Evolutionary conservation across 176 grass and related monocot species (phyloP).

Genomic region (Dendrocalamus sinicus): DNA sequence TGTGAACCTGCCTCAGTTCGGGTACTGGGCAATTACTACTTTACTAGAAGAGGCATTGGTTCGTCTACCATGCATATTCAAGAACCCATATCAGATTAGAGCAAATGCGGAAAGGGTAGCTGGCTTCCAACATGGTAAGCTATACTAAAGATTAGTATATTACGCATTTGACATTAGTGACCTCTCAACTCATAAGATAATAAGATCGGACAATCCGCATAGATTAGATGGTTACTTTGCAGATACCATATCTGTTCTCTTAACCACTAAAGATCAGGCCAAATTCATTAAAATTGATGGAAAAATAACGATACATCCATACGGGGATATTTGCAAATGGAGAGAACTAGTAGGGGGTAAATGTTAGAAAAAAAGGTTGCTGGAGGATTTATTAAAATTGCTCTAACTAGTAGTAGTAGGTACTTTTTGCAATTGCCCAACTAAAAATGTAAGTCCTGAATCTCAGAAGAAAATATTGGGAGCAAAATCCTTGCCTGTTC

Average conservation of each 20-base stretch:
- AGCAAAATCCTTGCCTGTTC: constrained; percentile 70
- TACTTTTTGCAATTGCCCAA: constrained; percentile 15
- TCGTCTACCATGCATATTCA: no score
- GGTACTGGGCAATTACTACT: no score
- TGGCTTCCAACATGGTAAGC: no score
- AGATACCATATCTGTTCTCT: constrained; percentile 9
- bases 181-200: background rate
- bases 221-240: constrained; percentile 5
- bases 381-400: background rate
- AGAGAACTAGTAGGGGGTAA: constrained; percentile 11
- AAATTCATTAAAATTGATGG: background rate
- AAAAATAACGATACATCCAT: background rate
- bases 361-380: background rate
- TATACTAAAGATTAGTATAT: background rate
- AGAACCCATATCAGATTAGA: no score
- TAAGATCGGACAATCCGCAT: background rate
- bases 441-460: constrained; percentile 7
- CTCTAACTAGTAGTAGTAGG: background rate
- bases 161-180: background rate
- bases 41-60: no score
- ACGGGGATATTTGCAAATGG: constrained; percentile 19
- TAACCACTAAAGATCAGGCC: constrained; percentile 26
- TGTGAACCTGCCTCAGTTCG: no score
- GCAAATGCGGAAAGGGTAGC: no score
- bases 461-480: constrained; percentile 18